Conservation (phyloP, 257 asterid genomes). For the Cinchona pubescens region DNA sequence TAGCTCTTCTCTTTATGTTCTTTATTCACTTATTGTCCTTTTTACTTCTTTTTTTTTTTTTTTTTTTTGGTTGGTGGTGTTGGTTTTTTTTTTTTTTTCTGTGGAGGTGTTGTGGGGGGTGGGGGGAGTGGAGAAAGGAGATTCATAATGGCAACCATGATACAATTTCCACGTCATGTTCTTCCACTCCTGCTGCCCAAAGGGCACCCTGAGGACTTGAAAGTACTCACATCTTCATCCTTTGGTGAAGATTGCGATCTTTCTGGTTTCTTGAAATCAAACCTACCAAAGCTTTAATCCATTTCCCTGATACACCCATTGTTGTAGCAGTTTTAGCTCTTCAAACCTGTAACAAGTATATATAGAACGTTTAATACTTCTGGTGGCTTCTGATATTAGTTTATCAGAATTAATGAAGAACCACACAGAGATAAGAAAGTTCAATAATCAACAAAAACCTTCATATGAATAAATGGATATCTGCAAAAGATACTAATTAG, state of each 20-base stretch:
- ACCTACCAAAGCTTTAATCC: constrained; percentile 82
- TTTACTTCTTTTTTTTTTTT: too few relatives aligned
- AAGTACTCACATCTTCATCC: constrained; percentile 62
- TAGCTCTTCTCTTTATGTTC: not conserved
- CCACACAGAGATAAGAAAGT: not conserved
- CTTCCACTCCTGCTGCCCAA: not conserved
- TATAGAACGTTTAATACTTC: constrained; percentile 17
- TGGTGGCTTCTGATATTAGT: constrained; percentile 2
- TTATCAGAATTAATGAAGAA: constrained; percentile 3
- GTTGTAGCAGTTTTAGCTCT: constrained; percentile 19
- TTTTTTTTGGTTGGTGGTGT: not conserved
- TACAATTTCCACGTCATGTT: not conserved
- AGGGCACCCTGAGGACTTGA: not conserved
- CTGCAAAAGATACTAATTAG: not conserved
- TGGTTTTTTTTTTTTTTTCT: not conserved
- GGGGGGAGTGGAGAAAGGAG: not conserved
- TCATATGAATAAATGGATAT: not conserved
- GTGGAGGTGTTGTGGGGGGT: not conserved
- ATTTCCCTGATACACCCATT: constrained; percentile 91
- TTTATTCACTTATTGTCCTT: not conserved
- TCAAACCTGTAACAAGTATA: constrained; percentile 44
- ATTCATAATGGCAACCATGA: not conserved
- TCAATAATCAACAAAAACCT: not conserved
- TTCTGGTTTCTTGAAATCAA: constrained; percentile 67
- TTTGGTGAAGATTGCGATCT: constrained; percentile 60